A percentile compares a stretch with the other conserved stretches of the same genome.
phyloP scores from a whole-genome alignment of 495 filamentous ascomycete species.

The Penicillium desertorum region DNA sequence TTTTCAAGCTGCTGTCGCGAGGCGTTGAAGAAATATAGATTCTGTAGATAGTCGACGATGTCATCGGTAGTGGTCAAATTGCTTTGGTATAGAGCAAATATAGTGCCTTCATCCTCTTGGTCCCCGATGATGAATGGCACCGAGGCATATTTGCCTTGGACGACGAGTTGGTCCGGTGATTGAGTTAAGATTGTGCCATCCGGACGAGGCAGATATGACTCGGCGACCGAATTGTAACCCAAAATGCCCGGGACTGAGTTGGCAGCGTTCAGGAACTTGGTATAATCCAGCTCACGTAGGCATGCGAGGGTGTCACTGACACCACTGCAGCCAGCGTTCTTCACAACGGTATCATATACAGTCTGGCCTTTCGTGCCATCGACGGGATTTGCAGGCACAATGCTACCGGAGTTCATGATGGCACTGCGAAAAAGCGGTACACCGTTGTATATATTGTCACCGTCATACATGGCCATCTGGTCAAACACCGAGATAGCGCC shows the following conservation, averaged over 20 bases:
- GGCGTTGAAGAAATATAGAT: conserved; percentile 57
- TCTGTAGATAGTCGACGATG: conserved; percentile 57
- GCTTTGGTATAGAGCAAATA: conserved; percentile 61
- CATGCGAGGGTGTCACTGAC: conserved; percentile 60
- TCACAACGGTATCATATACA: conserved; percentile 63
- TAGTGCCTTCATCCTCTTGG: conserved; percentile 62
- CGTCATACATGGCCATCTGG: conserved; percentile 68
- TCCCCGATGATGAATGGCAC: conserved; percentile 60
- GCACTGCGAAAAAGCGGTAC: conserved; percentile 66
- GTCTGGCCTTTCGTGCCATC: conserved; percentile 62
- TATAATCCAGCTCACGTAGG: conserved; percentile 59
- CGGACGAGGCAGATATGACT: conserved; percentile 65
- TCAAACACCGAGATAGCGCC: conserved; percentile 70
- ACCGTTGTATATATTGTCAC: conserved; percentile 67
- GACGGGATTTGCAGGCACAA: conserved; percentile 62
- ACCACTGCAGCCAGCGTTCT: conserved; percentile 56
- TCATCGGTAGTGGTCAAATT: conserved; percentile 60
- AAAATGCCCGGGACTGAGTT: conserved; percentile 66
- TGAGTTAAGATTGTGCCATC: conserved; percentile 57
- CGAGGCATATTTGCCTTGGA: conserved; percentile 52
- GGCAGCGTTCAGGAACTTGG: conserved; percentile 59
- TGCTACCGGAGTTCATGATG: conserved; percentile 71
- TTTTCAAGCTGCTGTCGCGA: conserved; percentile 41
- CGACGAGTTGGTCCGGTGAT: conserved; percentile 54
- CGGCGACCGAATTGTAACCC: conserved; percentile 60